These are phyloP conservation scores for Acmispon strigosus DNA, from an alignment of 306 rosid genomes.

Conservation along the genomic window DNA sequence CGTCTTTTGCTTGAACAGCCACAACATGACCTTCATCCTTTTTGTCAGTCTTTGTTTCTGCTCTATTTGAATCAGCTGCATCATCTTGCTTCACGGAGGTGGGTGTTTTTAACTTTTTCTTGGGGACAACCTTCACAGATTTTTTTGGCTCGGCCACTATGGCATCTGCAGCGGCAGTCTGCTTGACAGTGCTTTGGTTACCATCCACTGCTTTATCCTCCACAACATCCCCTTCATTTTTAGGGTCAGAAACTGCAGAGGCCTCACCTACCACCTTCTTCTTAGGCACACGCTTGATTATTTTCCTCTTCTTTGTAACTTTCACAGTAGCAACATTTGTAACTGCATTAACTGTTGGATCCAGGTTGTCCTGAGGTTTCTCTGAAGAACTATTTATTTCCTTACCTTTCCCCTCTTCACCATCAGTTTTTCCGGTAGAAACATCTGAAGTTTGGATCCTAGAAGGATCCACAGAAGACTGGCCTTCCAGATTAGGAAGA, in stretches of 20 bases:
- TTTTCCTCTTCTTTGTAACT: slow-evolving; percentile 65
- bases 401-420: slow-evolving; percentile 30
- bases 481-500: slow-evolving; percentile 30
- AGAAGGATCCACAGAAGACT: slow-evolving; percentile 39
- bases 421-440: slow-evolving; percentile 36
- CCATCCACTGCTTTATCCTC: slow-evolving; percentile 28
- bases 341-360: slow-evolving; percentile 32
- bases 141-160: slow-evolving; percentile 26
- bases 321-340: slow-evolving; percentile 38
- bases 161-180: slow-evolving; percentile 35
- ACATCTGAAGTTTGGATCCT: slow-evolving; percentile 36
- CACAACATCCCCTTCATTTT: slow-evolving; percentile 26
- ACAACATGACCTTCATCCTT: slow-evolving; percentile 33
- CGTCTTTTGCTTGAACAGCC: slow-evolving; percentile 30
- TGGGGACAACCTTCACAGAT: slow-evolving; percentile 31
- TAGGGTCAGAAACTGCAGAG: slow-evolving; percentile 32
- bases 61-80: slow-evolving; percentile 28
- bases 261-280: slow-evolving; percentile 51
- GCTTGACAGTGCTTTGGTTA: slow-evolving; percentile 30
- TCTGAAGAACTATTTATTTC: slow-evolving; percentile 36
- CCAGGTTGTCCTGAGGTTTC: slow-evolving; percentile 47
- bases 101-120: slow-evolving; percentile 43
- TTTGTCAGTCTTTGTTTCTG: slow-evolving; percentile 34
- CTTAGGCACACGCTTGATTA: slow-evolving; percentile 80
- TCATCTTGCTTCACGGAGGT: slow-evolving; percentile 28